Conservation (phyloP, 2,329 filamentous ascomycete genomes). For the Lanzia echinophila region DNA sequence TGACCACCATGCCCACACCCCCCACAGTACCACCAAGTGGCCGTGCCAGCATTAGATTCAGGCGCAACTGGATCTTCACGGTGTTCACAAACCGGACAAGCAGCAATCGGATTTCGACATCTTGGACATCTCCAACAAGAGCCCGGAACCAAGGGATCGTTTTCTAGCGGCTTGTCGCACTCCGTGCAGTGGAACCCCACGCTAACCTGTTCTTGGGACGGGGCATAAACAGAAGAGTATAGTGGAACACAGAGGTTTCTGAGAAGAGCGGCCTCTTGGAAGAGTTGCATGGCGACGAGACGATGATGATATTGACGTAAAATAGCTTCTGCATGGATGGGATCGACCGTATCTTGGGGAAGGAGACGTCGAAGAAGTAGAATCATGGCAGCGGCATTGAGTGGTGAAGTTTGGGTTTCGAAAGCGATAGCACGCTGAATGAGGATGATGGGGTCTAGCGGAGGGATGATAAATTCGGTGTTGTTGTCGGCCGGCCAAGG, state of each 20-base stretch:
- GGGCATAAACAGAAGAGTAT: slow-evolving; percentile 47
- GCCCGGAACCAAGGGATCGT: slow-evolving; percentile 33
- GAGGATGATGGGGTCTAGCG: slow-evolving; percentile 50
- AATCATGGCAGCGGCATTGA: slow-evolving; percentile 55
- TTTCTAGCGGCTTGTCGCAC: slow-evolving; percentile 48
- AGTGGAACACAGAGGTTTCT: slow-evolving; percentile 51
- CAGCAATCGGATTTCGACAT: slow-evolving; percentile 45
- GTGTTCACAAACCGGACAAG: slow-evolving; percentile 54
- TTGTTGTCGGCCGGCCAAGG: slow-evolving; percentile 52
- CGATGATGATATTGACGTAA: slow-evolving; percentile 54
- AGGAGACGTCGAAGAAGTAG: slow-evolving; percentile 53
- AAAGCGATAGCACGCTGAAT: slow-evolving; percentile 49
- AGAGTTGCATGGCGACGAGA: slow-evolving; percentile 52
- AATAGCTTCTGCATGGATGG: slow-evolving; percentile 48
- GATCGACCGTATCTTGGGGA: slow-evolving; percentile 47
- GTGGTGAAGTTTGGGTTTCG: slow-evolving; percentile 48
- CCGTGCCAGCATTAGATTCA: background rate
- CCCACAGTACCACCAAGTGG: slow-evolving; percentile 55
- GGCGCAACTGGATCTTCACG: slow-evolving; percentile 13
- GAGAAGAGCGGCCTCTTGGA: slow-evolving; percentile 53
- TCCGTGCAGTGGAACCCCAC: slow-evolving; percentile 47
- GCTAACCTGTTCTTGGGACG: slow-evolving; percentile 48
- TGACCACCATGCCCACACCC: slow-evolving; percentile 59
- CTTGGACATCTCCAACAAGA: slow-evolving; percentile 52
- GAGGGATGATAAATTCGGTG: slow-evolving; percentile 46